Evolutionary conservation across 305 asterid species (phyloP).

Genomic region (Solanum hybrid): DNA sequence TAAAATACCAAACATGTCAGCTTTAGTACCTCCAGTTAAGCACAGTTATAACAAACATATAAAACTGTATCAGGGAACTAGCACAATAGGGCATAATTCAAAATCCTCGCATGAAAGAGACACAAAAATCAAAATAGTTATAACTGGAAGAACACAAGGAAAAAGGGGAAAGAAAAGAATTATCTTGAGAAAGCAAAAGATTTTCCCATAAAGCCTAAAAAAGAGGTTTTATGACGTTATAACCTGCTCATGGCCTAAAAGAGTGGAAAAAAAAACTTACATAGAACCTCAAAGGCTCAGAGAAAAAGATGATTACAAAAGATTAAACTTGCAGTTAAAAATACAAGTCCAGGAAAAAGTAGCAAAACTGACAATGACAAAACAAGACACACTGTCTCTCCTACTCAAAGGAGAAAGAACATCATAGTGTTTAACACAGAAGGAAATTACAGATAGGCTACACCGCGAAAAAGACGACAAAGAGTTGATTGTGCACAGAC

Average conservation of each 20-base stretch:
- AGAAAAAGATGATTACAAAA: background rate
- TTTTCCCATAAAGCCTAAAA: background rate
- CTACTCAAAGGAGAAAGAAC: background rate
- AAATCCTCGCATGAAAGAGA: background rate
- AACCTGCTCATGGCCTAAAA: background rate
- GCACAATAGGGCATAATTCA: background rate
- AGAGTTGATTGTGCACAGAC: background rate
- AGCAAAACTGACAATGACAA: background rate
- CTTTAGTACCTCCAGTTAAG: background rate
- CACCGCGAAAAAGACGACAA: background rate
- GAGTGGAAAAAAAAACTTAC: background rate
- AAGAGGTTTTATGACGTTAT: background rate
- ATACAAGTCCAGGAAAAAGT: background rate
- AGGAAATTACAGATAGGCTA: background rate
- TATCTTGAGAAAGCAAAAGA: background rate
- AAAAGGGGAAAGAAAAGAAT: background rate
- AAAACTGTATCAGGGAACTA: background rate
- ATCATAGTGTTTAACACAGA: background rate
- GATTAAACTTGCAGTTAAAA: background rate
- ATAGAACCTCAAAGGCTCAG: background rate
- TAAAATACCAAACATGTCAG: background rate
- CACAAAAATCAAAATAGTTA: background rate
- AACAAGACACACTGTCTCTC: background rate
- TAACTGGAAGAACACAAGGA: background rate
- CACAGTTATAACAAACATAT: background rate